phyloP scores from a whole-genome alignment of 1,284 basidiomycete species.

The Sphaerobolus stellatus region DNA sequence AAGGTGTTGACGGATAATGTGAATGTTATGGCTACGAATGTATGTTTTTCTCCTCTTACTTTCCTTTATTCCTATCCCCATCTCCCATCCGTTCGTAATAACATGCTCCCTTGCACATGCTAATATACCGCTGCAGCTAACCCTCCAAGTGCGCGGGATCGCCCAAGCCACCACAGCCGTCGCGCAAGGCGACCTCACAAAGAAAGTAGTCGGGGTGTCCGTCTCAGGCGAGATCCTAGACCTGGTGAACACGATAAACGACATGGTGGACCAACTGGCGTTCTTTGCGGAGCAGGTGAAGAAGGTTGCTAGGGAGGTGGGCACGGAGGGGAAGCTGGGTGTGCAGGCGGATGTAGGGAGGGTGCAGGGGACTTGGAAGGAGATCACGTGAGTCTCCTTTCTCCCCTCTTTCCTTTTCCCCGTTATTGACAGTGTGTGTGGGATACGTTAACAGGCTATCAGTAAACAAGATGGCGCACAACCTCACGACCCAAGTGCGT shows the following conservation, averaged over 20 bases:
- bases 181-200: slow-evolving; percentile 89
- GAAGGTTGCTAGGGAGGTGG: slow-evolving; percentile 93
- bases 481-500: slow-evolving; percentile 97
- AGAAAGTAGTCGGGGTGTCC: slow-evolving; percentile 90
- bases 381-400: slow-evolving; percentile 82
- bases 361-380: slow-evolving; percentile 97
- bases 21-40: slow-evolving; percentile 84
- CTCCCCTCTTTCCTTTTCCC: slow-evolving; percentile 12
- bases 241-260: slow-evolving; percentile 91
- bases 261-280: slow-evolving; percentile 95
- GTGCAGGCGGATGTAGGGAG: slow-evolving; percentile 97
- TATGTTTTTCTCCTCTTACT: slow-evolving; percentile 44
- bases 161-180: slow-evolving; percentile 94
- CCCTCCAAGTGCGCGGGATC: slow-evolving; percentile 93
- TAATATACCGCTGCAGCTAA: slow-evolving; percentile 57
- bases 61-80: too few relatives aligned
- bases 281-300: slow-evolving; percentile 95
- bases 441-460: slow-evolving; percentile 67
- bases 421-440: slow-evolving; percentile 10
- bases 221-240: slow-evolving; percentile 96
- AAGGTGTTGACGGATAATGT: slow-evolving; percentile 93
- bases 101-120: background rate
- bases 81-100: too few relatives aligned
- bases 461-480: slow-evolving; percentile 95
- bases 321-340: slow-evolving; percentile 94